phyloP scores from a whole-genome alignment of 495 filamentous ascomycete genomes.

The Viridothelium virens region DNA sequence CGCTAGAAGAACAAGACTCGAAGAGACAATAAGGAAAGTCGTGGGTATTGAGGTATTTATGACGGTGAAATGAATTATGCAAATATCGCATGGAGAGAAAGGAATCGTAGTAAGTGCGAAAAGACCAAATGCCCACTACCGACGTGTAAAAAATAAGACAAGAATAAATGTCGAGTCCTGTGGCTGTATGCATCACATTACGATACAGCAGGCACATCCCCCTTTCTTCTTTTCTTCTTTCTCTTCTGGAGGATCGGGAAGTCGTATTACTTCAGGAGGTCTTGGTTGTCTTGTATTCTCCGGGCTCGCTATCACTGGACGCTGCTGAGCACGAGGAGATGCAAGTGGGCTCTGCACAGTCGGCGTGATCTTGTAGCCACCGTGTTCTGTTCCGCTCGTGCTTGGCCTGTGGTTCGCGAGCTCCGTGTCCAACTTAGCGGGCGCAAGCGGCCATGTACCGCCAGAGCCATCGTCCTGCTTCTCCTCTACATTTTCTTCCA shows the following conservation, averaged over 20 bases:
- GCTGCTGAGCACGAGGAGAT: constrained; percentile 15
- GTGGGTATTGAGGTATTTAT: not conserved
- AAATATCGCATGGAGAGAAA: not conserved
- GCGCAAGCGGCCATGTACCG: constrained; percentile 25
- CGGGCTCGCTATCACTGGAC: not conserved
- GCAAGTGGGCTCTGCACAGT: constrained; percentile 29
- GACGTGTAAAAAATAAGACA: not conserved
- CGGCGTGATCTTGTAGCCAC: constrained; percentile 35
- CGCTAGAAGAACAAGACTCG: not conserved
- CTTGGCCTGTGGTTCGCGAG: constrained; percentile 19
- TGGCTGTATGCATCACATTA: constrained; percentile 29
- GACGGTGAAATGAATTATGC: not conserved
- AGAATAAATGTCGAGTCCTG: not conserved
- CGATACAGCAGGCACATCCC: constrained; percentile 34
- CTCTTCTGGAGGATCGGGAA: constrained; percentile 30
- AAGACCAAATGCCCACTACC: not conserved
- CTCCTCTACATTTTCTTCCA: constrained; percentile 16
- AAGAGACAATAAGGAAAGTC: not conserved
- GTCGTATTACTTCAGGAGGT: constrained; percentile 20
- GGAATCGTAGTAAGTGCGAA: not conserved
- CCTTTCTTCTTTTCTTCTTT: constrained; percentile 26
- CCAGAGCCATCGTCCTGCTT: constrained; percentile 11
- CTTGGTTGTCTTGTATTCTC: constrained; percentile 19
- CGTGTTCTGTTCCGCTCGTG: constrained; percentile 34
- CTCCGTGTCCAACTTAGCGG: constrained; percentile 21